Evolutionary conservation across 805 yeast species (phyloP).

Genomic region (Kodamaea kaohsiungensis): DNA sequence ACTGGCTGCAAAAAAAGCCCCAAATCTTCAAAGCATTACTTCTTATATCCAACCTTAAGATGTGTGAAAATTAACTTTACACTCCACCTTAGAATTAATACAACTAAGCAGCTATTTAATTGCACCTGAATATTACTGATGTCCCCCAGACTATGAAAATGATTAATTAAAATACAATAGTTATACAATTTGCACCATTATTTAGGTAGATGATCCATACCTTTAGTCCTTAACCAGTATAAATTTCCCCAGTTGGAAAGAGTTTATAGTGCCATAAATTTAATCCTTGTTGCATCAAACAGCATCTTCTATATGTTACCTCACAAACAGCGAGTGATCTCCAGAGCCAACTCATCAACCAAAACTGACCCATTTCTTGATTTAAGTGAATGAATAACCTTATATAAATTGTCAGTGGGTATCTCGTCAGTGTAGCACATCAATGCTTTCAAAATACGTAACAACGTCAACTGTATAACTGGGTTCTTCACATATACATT

Average conservation of each 20-base stretch:
- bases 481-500: slow-evolving; percentile 29
- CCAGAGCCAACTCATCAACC: slow-evolving; percentile 37
- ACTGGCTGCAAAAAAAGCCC: too few species aligned
- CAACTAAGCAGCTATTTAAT: too few species aligned
- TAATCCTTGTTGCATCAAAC: too few species aligned
- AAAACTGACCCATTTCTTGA: slow-evolving; percentile 31
- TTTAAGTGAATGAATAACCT: slow-evolving; percentile 8
- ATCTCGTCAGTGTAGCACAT: not conserved
- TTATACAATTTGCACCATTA: not conserved
- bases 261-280: too few species aligned
- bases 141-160: not conserved
- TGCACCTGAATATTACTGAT: too few species aligned
- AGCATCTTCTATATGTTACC: not conserved
- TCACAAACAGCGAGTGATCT: slow-evolving; percentile 16
- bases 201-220: too few species aligned
- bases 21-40: not conserved
- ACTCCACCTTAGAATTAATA: too few species aligned
- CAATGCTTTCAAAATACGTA: slow-evolving; percentile 24
- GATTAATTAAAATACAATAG: not conserved
- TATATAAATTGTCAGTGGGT: slow-evolving; percentile 4
- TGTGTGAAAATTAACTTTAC: too few species aligned
- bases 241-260: too few species aligned
- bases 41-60: not conserved
- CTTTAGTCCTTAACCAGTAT: too few species aligned
- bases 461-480: slow-evolving; percentile 38